Percentiles rank a stretch among this genome's conserved stretches.
phyloP scores from a whole-genome alignment of 306 rosid genomes.

The Cercis canadensis region DNA sequence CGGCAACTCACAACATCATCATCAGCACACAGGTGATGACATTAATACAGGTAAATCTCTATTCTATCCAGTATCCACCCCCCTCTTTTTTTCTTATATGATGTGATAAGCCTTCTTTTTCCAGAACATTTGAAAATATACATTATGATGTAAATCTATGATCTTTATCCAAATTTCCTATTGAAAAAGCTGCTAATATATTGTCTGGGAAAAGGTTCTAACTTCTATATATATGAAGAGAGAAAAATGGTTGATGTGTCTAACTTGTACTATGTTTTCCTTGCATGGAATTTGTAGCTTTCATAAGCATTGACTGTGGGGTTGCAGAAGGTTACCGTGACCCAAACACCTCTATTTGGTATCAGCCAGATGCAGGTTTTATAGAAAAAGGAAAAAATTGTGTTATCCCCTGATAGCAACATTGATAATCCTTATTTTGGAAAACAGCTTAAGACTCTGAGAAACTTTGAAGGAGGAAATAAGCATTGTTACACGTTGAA shows the following conservation, averaged over 20 bases:
- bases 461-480: constrained; percentile 38
- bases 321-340: background rate
- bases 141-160: no score
- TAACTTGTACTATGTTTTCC: no score
- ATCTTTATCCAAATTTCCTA: no score
- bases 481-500: constrained; percentile 41
- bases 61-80: background rate
- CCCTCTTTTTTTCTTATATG: background rate
- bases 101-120: background rate
- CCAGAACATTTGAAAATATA: no score
- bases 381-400: background rate
- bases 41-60: background rate
- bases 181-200: no score
- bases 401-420: background rate
- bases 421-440: background rate
- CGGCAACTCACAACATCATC: background rate
- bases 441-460: background rate
- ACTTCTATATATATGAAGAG: no score
- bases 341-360: background rate
- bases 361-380: background rate
- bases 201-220: no score
- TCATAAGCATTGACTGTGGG: background rate
- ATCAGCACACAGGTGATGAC: background rate
- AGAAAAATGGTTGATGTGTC: no score
- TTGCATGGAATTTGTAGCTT: background rate